Conservation (phyloP, 108 stramenopile species). For the Chaetoceros tenuissimus region DNA sequence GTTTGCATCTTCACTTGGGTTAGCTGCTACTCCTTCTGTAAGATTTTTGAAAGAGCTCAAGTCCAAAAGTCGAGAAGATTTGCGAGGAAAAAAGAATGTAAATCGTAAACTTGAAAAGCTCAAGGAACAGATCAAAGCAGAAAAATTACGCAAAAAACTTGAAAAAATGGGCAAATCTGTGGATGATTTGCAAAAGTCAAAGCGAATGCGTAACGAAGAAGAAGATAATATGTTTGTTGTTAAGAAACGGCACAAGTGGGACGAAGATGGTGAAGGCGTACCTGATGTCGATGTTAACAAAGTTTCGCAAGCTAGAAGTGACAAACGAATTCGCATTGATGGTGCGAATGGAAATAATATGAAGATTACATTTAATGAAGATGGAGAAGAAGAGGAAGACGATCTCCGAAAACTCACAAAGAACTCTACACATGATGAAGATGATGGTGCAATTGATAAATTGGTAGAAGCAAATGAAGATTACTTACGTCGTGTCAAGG, state of each 20-base stretch:
- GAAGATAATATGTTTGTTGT: conserved; percentile 72
- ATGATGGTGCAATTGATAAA: conserved; percentile 13
- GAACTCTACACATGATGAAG: conserved; percentile 15
- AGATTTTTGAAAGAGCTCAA: conserved; percentile 61
- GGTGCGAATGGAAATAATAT: conserved; percentile 53
- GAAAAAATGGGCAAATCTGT: conserved; percentile 34
- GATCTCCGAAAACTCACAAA: conserved; percentile 16
- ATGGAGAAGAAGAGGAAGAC: conserved; percentile 73
- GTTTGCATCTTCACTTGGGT: conserved; percentile 82
- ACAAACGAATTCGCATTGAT: conserved; percentile 79
- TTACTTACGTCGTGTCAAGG: conserved; percentile 55
- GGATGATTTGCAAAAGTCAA: conserved; percentile 14
- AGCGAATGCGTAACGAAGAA: conserved; percentile 10
- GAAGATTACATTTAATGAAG: conserved; percentile 81
- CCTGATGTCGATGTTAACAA: conserved; percentile 30
- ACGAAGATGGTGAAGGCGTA: conserved; percentile 16
- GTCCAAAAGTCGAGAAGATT: conserved; percentile 66
- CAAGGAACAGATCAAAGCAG: conserved; percentile 89
- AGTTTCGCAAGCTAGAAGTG: conserved; percentile 45
- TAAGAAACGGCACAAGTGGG: conserved; percentile 59
- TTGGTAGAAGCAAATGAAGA: conserved; percentile 46
- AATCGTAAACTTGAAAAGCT: conserved; percentile 83
- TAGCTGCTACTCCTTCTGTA: conserved; percentile 80
- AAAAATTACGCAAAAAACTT: conserved; percentile 78
- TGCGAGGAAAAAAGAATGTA: conserved; percentile 83